Conservation (phyloP, 805 yeast genomes). For the Candida palmyrensis region DNA sequence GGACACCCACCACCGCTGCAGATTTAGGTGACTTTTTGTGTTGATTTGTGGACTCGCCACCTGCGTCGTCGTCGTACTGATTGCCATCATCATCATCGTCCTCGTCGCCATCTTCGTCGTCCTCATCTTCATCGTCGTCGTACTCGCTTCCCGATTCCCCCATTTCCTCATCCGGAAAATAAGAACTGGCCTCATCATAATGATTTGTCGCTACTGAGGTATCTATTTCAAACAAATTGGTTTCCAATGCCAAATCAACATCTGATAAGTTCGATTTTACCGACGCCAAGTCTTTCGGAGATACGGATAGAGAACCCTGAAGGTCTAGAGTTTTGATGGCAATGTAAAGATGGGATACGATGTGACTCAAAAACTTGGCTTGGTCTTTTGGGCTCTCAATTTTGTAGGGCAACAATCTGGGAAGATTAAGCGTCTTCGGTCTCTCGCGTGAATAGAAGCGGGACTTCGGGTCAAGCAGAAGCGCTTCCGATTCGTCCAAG, state of each 20-base stretch:
- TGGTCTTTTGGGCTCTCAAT: conserved; percentile 66
- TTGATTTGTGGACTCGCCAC: conserved; percentile 37
- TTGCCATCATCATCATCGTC: conserved; percentile 33
- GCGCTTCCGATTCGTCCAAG: conserved; percentile 18
- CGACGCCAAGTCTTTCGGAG: conserved; percentile 61
- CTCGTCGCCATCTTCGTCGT: conserved; percentile 40
- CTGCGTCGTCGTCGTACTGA: conserved; percentile 29
- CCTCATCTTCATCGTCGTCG: conserved; percentile 34
- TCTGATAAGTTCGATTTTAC: conserved; percentile 30
- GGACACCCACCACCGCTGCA: conserved; percentile 68
- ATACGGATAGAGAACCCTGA: conserved; percentile 61
- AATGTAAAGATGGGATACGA: conserved; percentile 73
- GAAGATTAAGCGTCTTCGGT: conserved; percentile 38
- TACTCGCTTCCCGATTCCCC: conserved; percentile 17
- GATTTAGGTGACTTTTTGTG: conserved; percentile 61
- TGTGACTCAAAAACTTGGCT: conserved; percentile 69
- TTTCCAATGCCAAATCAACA: conserved; percentile 47
- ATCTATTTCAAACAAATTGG: conserved; percentile 41
- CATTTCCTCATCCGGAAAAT: conserved; percentile 14
- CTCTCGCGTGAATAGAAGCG: conserved; percentile 33
- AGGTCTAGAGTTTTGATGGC: conserved; percentile 73
- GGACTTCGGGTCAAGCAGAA: conserved; percentile 30
- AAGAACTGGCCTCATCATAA: conserved; percentile 13
- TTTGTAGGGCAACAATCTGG: conserved; percentile 62
- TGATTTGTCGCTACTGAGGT: conserved; percentile 3